These are phyloP conservation scores for Citrullus colocynthis DNA, from an alignment of 306 rosid species.

Conservation along the genomic window DNA sequence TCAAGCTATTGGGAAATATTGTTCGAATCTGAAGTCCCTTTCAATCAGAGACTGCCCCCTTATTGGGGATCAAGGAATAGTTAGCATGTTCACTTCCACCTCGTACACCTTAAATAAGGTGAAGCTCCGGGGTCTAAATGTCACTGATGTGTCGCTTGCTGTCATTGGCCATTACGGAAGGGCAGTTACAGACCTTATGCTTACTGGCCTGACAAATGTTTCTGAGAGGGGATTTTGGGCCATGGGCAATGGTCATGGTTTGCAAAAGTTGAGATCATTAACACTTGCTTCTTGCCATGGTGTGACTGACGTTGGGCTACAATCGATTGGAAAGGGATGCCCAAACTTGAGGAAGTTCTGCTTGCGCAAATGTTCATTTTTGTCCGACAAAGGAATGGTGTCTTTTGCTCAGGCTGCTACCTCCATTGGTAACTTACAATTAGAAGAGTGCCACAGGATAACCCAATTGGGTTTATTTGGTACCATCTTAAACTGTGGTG, in stretches of 20 bases:
- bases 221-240: conserved; percentile 88
- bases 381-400: conserved; percentile 72
- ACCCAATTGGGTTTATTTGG: conserved; percentile 76
- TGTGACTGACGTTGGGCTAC: conserved; percentile 60
- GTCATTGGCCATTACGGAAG: conserved; percentile 79
- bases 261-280: conserved; percentile 65
- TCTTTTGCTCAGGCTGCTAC: conserved; percentile 51
- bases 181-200: conserved; percentile 51
- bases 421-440: conserved; percentile 62
- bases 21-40: conserved; percentile 53
- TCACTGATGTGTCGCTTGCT: conserved; percentile 77
- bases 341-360: conserved; percentile 61
- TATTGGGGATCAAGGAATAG: conserved; percentile 73
- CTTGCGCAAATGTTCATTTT: conserved; percentile 48
- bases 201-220: conserved; percentile 48
- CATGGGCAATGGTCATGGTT: conserved; percentile 76
- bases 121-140: conserved; percentile 59
- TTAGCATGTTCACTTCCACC: conserved; percentile 44
- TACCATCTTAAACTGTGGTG: conserved; percentile 43
- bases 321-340: conserved; percentile 73
- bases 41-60: conserved; percentile 50
- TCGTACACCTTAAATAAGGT: conserved; percentile 44
- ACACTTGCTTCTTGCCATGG: conserved; percentile 58
- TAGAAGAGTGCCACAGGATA: conserved; percentile 89
- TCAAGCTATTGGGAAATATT: conserved; percentile 55